A percentile compares a stretch with the other conserved stretches of the same genome.
These are phyloP conservation scores for Xylaria venustula DNA, from an alignment of 495 filamentous ascomycete species.

Conservation along the genomic window DNA sequence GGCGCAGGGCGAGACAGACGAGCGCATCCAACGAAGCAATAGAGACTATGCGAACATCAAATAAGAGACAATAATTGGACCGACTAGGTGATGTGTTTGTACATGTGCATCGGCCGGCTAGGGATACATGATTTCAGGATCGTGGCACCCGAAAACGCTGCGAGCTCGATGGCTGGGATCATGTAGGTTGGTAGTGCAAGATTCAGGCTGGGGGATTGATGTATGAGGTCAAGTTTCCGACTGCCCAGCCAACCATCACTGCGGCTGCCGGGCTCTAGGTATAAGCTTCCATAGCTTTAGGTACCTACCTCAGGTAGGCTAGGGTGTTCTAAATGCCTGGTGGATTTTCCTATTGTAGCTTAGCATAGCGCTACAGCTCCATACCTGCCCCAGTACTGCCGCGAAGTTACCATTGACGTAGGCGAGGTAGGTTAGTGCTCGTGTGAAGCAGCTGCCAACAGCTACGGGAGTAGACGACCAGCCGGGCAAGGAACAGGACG, in stretches of 20 bases:
- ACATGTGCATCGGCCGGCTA: background rate
- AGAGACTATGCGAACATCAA: background rate
- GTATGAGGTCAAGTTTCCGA: constrained; percentile 14
- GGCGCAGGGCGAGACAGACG: constrained; percentile 16
- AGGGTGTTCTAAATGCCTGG: too few species aligned
- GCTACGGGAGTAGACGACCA: too few species aligned
- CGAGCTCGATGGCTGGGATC: background rate
- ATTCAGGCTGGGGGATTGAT: constrained; percentile 7
- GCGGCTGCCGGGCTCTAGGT: background rate
- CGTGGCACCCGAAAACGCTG: background rate
- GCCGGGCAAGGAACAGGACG: too few species aligned
- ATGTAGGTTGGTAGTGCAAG: background rate
- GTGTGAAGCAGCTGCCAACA: too few species aligned
- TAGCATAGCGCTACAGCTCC: background rate
- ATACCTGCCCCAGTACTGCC: too few species aligned
- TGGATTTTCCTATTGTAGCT: constrained; percentile 2
- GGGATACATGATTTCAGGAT: constrained; percentile 3
- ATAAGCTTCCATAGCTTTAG: too few species aligned
- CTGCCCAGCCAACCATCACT: constrained; percentile 5
- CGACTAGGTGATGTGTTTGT: background rate
- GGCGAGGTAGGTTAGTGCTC: too few species aligned
- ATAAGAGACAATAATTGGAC: background rate
- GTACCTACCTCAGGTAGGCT: too few species aligned
- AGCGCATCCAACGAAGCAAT: constrained; percentile 22
- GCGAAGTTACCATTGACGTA: too few species aligned